Evolutionary conservation across 192 early-diverging fungal species (phyloP).

Genomic region (Backusella macrospora): DNA sequence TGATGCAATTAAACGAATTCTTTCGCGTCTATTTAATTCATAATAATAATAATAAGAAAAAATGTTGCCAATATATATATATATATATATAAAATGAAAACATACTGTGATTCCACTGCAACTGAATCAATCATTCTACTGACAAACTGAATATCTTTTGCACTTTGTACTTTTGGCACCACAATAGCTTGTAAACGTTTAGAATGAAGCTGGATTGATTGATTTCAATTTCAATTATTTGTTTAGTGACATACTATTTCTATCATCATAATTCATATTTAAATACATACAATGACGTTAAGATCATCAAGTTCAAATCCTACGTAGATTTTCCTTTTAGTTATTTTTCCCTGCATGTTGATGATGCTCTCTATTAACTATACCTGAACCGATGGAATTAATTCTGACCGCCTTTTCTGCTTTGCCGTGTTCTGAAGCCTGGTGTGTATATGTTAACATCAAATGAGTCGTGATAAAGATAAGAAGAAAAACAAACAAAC

Average conservation of each 20-base stretch:
- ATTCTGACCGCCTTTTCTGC: constrained; percentile 89
- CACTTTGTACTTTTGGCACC: constrained; percentile 87
- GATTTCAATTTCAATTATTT: neutral
- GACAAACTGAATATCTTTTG: constrained; percentile 78
- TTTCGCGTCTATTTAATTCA: constrained; percentile 50
- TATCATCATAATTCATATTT: constrained; percentile 4
- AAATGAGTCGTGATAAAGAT: constrained; percentile 13
- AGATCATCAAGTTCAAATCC: constrained; percentile 81
- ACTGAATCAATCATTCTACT: constrained; percentile 70
- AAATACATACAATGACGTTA: constrained; percentile 63
- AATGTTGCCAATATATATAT: neutral
- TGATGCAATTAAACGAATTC: constrained; percentile 82
- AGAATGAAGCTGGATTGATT: constrained; percentile 58
- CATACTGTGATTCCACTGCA: constrained; percentile 64
- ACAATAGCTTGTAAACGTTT: constrained; percentile 71
- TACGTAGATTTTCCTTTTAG: constrained; percentile 9
- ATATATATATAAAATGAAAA: neutral
- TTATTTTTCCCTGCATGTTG: neutral
- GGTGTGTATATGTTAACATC: neutral
- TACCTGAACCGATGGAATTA: constrained; percentile 79
- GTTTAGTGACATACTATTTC: constrained; percentile 8
- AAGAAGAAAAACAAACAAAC: constrained; percentile 33
- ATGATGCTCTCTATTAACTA: neutral
- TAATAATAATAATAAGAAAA: neutral
- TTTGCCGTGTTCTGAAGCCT: constrained; percentile 65